Evolutionary conservation across 2,329 filamentous ascomycete species (phyloP), one percentile per base, ranked within the genome.

Genomic region (Diaporthe humulicola): DNA sequence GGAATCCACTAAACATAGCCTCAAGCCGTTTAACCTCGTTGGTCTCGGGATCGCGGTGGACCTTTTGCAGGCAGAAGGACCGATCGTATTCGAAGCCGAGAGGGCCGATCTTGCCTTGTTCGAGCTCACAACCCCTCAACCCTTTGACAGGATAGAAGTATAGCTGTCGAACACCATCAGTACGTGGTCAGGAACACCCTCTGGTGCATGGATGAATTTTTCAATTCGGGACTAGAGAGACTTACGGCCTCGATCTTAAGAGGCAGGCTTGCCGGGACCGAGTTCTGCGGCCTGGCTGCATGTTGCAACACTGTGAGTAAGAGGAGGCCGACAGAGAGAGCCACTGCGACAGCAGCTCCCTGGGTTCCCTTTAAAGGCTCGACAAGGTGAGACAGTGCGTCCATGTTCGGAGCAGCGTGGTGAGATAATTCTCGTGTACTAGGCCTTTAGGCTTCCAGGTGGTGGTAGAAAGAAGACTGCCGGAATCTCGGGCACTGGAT

Each of bases 91-190:
- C 64, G 8, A 69, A 69, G 14, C 64, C 64, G 4, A 69, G 25
- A 14, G 64, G 64, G n/a, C 64, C 64, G n/a, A 69, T 69, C n/a
- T 40, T 69, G 15, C 33, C 64, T 14, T 40, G 22, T n/a, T 69
- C 40, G n/a, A 69, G 33, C 33, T 69, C 64, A 19, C 64, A 54
- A 3, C 64, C 64, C 33, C 64, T 69, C 33, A 69, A 7, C n/a
- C 64, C 64, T 54, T 69, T 69, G 30, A 69, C 64, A 22, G 64
- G 64, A 69, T 69, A 69, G 9, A 54, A 69, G 9, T 69, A 69
- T 40, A 69, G 14, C 64, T 69, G n/a, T 30, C 8, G 15, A 25
- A 36, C 45, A 48, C 10, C 42, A 66, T 66, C 42, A 66, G 42
- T 42, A 50, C 12, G 3, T 54, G 3, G 25, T 40, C 22, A 40